phyloP scores from a whole-genome alignment of 2,329 filamentous ascomycete genomes.

The Colletotrichum lindemuthianum region DNA sequence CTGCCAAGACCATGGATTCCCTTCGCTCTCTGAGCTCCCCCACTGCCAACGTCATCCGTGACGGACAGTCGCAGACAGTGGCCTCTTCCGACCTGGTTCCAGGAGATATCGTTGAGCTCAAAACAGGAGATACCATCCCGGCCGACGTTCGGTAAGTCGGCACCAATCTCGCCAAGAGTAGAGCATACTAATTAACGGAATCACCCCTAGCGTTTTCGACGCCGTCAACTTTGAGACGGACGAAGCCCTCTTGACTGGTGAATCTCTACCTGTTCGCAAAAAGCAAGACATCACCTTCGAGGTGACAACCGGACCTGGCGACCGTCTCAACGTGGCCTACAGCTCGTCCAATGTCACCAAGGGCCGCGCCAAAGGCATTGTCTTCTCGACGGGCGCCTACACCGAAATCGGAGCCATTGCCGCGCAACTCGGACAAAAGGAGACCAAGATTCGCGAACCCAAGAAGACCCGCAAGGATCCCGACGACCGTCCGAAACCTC shows the following conservation, averaged over 20 bases:
- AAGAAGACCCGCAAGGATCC: slow-evolving; percentile 47
- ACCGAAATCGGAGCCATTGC: slow-evolving; percentile 74
- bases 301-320: slow-evolving; percentile 64
- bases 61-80: slow-evolving; percentile 58
- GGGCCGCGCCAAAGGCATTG: slow-evolving; percentile 67
- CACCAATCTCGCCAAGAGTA: background rate
- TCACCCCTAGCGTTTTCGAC: slow-evolving; percentile 51
- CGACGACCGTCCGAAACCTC: slow-evolving; percentile 58
- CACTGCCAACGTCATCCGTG: slow-evolving; percentile 59
- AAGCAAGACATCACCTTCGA: slow-evolving; percentile 59
- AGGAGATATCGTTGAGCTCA: slow-evolving; percentile 67
- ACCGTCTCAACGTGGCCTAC: slow-evolving; percentile 70
- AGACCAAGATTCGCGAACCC: slow-evolving; percentile 55
- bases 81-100: slow-evolving; percentile 64
- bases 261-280: slow-evolving; percentile 69
- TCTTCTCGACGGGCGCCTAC: slow-evolving; percentile 67
- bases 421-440: slow-evolving; percentile 64
- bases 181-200: slow-evolving; percentile 49
- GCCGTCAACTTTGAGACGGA: slow-evolving; percentile 67
- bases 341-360: slow-evolving; percentile 72
- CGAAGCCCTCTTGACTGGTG: slow-evolving; percentile 70
- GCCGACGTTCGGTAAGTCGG: slow-evolving; percentile 48
- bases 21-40: slow-evolving; percentile 59
- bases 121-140: slow-evolving; percentile 55
- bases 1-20: slow-evolving; percentile 64